These are phyloP conservation scores for Penstemon barbatus DNA, from an alignment of 257 asterid species.

Conservation along the genomic window DNA sequence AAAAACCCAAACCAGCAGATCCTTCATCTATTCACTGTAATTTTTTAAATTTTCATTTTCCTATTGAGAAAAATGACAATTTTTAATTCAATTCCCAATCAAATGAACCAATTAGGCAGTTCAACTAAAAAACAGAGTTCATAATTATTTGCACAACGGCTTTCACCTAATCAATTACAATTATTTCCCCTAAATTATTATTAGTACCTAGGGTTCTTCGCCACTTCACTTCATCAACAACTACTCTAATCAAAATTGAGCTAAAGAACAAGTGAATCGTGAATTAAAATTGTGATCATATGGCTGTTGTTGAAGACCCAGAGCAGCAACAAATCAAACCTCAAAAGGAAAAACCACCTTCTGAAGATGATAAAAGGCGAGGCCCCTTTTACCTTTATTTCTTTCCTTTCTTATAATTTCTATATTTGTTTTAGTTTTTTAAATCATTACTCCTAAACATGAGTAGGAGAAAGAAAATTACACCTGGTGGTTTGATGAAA, in stretches of 20 bases:
- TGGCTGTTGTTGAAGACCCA: constrained; percentile 64
- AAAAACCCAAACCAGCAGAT: no score
- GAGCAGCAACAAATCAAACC: constrained; percentile 48
- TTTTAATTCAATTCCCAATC: no score
- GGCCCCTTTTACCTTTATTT: neutral
- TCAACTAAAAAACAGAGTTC: no score
- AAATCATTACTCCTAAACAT: constrained; percentile 13
- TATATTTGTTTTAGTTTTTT: neutral
- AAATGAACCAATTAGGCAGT: no score
- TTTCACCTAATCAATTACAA: constrained; percentile 31
- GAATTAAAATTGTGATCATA: constrained; percentile 24
- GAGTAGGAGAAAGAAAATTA: constrained; percentile 75
- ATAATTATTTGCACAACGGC: constrained; percentile 9
- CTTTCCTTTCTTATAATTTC: neutral
- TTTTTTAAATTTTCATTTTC: no score
- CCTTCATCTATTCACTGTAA: no score
- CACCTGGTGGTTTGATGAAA: constrained; percentile 93
- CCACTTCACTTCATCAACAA: constrained; percentile 19
- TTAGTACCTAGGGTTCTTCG: constrained; percentile 42
- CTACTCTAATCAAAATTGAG: constrained; percentile 14
- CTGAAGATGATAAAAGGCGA: constrained; percentile 84
- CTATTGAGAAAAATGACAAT: no score
- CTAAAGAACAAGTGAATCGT: constrained; percentile 14
- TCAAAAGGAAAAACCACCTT: constrained; percentile 56
- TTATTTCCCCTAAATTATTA: constrained; percentile 17